Base-by-base conservation (phyloP, 2,329 filamentous ascomycete genomes). In the Monosporascus sp. region DNA sequence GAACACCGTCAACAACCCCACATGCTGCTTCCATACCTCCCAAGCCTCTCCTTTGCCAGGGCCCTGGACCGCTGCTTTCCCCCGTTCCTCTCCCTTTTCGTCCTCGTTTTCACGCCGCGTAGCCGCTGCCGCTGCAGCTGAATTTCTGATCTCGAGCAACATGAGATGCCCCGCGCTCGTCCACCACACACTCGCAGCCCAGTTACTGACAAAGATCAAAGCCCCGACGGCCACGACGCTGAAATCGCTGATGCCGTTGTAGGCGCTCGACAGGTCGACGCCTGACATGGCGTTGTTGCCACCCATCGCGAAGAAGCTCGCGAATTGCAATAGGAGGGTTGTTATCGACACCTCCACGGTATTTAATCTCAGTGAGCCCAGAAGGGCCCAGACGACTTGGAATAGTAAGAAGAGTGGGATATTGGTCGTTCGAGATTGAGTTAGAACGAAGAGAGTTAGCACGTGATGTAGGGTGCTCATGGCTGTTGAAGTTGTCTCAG, bases 251-350 rank as follows among this genome's bases (percentile, higher is more conserved):
- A 99, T 79, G 57, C 94, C 94, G 64, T 99, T 99, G 73, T 99
- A 99, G 0, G 92, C 92, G 66, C 87, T 96, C 6, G 90, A 95
- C 20, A 99, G 80, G 65, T 97, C 92, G 62, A 99, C 84, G n/a
- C 89, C 93, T 14, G 92, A 96, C 60, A 99, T 96, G 41, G 94
- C 88, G 68, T 99, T 99, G 47, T 89, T 90, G 66, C 91, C 91
- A 24, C 92, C 94, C 57, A 90, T 84, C 31, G 90, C 87, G 68
- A 97, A 99, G 78, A 96, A 99, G 49, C 87, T 85, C 37, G 83
- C 77, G 71, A 92, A 86, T 60, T 95, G 87, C 41, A 96, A 75
- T 36, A 97, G 81, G 36, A 97, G 74, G 8, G 82, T 83, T 0
- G 88, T 86, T 9, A 85, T 81, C 5, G 85, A 85, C 46, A 89